Conservation (phyloP, 805 yeast species). For the Henningerozyma blattae region DNA sequence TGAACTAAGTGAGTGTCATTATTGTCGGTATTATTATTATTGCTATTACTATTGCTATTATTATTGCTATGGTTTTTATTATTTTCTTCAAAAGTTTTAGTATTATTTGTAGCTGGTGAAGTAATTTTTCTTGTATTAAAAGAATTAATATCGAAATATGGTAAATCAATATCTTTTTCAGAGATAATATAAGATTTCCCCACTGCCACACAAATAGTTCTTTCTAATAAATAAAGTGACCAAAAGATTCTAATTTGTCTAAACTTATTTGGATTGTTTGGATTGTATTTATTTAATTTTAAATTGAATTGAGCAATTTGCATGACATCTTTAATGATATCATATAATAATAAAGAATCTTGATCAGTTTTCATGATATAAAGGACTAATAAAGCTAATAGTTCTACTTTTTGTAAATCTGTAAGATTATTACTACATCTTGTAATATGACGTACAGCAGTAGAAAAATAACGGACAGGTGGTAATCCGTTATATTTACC, state of each 20-base stretch:
- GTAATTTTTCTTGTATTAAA: constrained; percentile 18
- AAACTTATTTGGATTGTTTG: constrained; percentile 19
- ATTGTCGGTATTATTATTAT: background rate
- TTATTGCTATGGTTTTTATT: background rate
- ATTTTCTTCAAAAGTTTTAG: background rate
- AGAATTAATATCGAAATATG: constrained; percentile 35
- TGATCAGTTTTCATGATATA: constrained; percentile 50
- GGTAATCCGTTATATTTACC: constrained; percentile 44
- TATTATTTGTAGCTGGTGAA: constrained; percentile 1
- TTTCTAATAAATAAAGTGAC: constrained; percentile 51
- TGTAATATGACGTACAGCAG: constrained; percentile 45
- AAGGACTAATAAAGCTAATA: constrained; percentile 38
- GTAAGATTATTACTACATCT: constrained; percentile 30
- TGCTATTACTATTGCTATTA: background rate
- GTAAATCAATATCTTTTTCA: constrained; percentile 40
- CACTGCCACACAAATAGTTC: constrained; percentile 49
- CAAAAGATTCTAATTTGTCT: constrained; percentile 45
- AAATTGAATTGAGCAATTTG: constrained; percentile 27
- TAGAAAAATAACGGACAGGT: constrained; percentile 44
- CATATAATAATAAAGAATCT: constrained; percentile 43
- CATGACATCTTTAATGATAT: constrained; percentile 42
- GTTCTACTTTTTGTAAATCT: constrained; percentile 38
- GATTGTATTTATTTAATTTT: constrained; percentile 13
- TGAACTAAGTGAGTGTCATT: constrained; percentile 21
- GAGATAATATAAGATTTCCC: constrained; percentile 44